Conservation (phyloP, 768 basidiomycete genomes). For the Boletus tomentosulus region DNA sequence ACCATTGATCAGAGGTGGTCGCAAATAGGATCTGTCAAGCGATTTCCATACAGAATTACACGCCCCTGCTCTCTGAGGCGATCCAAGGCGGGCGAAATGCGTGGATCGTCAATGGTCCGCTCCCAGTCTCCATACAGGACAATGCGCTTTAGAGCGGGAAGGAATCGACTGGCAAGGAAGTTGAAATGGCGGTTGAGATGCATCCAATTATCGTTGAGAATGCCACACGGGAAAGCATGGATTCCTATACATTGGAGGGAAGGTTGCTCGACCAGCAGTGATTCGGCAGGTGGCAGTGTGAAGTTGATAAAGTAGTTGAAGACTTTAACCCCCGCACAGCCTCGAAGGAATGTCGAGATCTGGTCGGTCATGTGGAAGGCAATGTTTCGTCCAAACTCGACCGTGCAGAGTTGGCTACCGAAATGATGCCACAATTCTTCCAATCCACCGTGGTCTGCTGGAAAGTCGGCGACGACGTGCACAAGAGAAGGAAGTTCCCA, state of each 20-base stretch:
- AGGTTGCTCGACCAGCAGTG: slow-evolving; percentile 19
- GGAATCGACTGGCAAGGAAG: slow-evolving; percentile 36
- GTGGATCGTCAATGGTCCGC: slow-evolving; percentile 34
- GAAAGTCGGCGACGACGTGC: slow-evolving; percentile 50
- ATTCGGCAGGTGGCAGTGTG: slow-evolving; percentile 28
- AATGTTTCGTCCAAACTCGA: slow-evolving; percentile 57
- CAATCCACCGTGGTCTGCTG: slow-evolving; percentile 35
- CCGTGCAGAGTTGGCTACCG: slow-evolving; percentile 45
- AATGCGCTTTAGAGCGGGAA: slow-evolving; percentile 45
- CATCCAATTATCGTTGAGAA: slow-evolving; percentile 35
- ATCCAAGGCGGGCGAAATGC: slow-evolving; percentile 32
- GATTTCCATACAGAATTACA: slow-evolving; percentile 20
- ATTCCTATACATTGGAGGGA: slow-evolving; percentile 47
- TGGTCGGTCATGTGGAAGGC: slow-evolving; percentile 50
- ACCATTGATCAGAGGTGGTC: slow-evolving; percentile 15
- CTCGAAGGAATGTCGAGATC: slow-evolving; percentile 42
- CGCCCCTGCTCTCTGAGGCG: slow-evolving; percentile 34
- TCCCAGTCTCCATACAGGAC: slow-evolving; percentile 55
- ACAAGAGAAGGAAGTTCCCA: slow-evolving; percentile 55
- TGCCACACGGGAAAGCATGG: slow-evolving; percentile 44
- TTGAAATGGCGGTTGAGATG: slow-evolving; percentile 41
- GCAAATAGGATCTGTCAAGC: slow-evolving; percentile 10
- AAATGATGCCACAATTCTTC: slow-evolving; percentile 46
- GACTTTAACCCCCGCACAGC: slow-evolving; percentile 43
- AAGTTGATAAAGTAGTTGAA: slow-evolving; percentile 58